Conservation (phyloP, 2,329 filamentous ascomycete genomes). For the Chalaropsis thielavioides region DNA sequence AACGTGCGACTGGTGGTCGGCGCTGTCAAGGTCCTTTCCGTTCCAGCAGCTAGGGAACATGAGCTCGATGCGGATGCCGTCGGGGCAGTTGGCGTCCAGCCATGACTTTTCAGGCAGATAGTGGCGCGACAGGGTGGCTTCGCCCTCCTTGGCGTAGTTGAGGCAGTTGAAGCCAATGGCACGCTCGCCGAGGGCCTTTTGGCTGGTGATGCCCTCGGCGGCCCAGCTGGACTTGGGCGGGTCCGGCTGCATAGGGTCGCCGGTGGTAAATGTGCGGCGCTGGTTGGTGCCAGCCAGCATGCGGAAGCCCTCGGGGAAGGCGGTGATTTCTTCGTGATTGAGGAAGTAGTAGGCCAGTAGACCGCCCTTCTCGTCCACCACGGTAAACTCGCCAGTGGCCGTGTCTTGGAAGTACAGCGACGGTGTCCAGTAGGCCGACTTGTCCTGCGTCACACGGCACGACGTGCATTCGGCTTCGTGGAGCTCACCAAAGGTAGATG, state of each 20-base stretch:
- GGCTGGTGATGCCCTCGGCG: slow-evolving; percentile 45
- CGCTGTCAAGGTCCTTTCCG: slow-evolving; percentile 44
- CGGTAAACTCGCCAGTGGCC: slow-evolving; percentile 47
- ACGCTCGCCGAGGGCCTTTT: slow-evolving; percentile 59
- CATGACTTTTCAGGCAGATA: slow-evolving; percentile 65
- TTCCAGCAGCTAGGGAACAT: slow-evolving; percentile 90
- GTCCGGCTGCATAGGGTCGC: slow-evolving; percentile 50
- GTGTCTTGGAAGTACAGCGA: slow-evolving; percentile 60
- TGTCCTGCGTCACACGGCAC: slow-evolving; percentile 65
- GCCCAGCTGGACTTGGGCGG: slow-evolving; percentile 57
- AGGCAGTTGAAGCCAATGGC: slow-evolving; percentile 92
- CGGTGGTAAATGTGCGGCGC: slow-evolving; percentile 54
- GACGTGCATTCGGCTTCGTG: slow-evolving; percentile 56
- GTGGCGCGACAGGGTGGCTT: slow-evolving; percentile 68
- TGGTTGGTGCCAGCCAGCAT: slow-evolving; percentile 66
- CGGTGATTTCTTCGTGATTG: slow-evolving; percentile 46
- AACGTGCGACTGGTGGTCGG: slow-evolving; percentile 50
- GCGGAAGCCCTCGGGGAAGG: slow-evolving; percentile 63
- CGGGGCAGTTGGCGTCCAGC: slow-evolving; percentile 65
- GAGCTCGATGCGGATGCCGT: slow-evolving; percentile 69
- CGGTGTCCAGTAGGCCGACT: slow-evolving; percentile 80
- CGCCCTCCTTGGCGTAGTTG: slow-evolving; percentile 54
- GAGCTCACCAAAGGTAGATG: slow-evolving; percentile 44
- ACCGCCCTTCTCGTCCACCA: slow-evolving; percentile 62
- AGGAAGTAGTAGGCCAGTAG: slow-evolving; percentile 87